Evolutionary conservation across 2,329 filamentous ascomycete species (phyloP).

Genomic region (Stemphylium beticola): DNA sequence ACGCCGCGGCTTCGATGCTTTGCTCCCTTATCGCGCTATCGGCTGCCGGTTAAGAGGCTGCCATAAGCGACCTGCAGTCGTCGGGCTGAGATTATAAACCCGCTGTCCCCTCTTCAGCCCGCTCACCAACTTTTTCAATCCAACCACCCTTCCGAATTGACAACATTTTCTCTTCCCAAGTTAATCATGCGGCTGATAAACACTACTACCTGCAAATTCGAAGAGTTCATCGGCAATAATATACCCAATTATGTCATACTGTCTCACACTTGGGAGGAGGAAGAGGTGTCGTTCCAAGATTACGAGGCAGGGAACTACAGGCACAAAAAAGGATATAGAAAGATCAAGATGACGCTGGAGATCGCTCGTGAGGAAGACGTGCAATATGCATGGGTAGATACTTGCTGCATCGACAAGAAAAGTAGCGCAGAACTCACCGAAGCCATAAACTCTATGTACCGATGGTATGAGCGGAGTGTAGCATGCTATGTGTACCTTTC

Average conservation of each 20-base stretch:
- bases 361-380: neutral
- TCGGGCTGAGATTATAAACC: no score
- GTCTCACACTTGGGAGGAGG: neutral
- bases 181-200: constrained; percentile 6
- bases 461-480: constrained; percentile 14
- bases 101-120: neutral
- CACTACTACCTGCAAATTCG: neutral
- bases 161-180: no score
- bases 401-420: constrained; percentile 17
- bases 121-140: neutral
- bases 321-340: neutral
- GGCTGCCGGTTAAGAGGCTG: no score
- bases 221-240: neutral
- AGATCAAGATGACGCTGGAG: neutral
- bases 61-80: no score
- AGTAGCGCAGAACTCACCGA: constrained; percentile 16
- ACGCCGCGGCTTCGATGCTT: no score
- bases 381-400: neutral
- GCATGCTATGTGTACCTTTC: constrained; percentile 16
- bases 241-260: neutral
- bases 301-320: neutral
- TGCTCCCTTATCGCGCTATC: no score
- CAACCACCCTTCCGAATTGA: no score
- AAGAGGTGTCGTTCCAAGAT: neutral
- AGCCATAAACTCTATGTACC: constrained; percentile 19